Conservation (phyloP, 78 protist species). For the Tieghemostelium lacteum region DNA sequence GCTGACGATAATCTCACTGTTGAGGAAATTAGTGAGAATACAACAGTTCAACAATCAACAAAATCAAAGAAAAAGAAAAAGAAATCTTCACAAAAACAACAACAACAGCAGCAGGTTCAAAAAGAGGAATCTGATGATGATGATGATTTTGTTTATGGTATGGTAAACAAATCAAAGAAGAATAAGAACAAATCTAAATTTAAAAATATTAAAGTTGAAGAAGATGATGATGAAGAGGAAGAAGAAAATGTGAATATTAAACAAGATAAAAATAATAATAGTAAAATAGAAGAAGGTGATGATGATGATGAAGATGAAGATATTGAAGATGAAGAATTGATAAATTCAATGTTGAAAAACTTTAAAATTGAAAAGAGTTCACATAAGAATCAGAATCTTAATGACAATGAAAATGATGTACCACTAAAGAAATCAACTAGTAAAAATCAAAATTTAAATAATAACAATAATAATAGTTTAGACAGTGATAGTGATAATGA, state of each 20-base stretch:
- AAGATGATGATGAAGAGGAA: not conserved
- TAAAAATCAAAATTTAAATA: not conserved
- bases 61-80: conserved; percentile 2
- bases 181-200: not conserved
- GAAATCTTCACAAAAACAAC: conserved; percentile 20
- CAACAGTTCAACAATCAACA: not conserved
- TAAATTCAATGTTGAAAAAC: not conserved
- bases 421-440: not conserved
- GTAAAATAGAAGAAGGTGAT: not conserved
- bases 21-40: not conserved
- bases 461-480: not conserved
- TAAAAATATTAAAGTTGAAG: not conserved
- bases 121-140: conserved; percentile 1
- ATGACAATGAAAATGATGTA: not conserved
- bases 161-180: conserved; percentile 14
- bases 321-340: not conserved
- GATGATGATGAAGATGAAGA: conserved; percentile 15
- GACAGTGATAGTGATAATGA: not conserved
- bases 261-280: not conserved
- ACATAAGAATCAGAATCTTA: not conserved
- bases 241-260: not conserved
- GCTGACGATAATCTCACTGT: conserved; percentile 1
- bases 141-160: conserved; percentile 4
- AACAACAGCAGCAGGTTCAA: not conserved
- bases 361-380: not conserved